Evolutionary conservation across 495 filamentous ascomycete species (phyloP), one percentile per base, ranked within the genome.

Genomic region (Daldinia grandis): DNA sequence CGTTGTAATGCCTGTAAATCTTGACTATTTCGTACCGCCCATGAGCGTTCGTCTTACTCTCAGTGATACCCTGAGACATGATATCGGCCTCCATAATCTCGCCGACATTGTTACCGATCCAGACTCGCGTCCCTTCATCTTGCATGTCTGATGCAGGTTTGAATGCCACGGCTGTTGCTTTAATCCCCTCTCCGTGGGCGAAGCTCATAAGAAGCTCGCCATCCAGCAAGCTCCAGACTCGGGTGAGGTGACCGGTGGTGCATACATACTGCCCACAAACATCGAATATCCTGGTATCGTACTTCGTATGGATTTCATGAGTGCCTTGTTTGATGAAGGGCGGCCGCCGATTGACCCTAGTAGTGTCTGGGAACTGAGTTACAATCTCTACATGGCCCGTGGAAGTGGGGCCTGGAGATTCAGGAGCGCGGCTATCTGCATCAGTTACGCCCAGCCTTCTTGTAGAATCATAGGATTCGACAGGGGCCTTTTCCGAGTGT

Each of bases 61-160:
- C 80, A 8, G 90, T 81, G 38, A 97, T 83, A 27, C 84, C 87
- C 66, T 93, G 89, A 4, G 86, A 86, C 2, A 81, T 74, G 64
- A 98, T 87, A 79, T 98, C 93, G 51, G 97, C 82, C 80, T 99
- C 95, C 49, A 95, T 86, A 17, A 99, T 80, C 65, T 98, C 96
- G 27, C 95, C 95, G 50, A 86, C 79, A 72, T 88, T 97, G 31
- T 89, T 97, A 0, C 95, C 95, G 15, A 99, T 85, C 95, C 95
- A 99, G n/a, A 99, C 67, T 14, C 89, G 86, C 50, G 85, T 82
- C 10, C 94, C 94, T 78, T 98, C 95, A 49, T 94, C 90, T 63
- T 91, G 87, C 6, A 93, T 82, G 51, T 87, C 86, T 24, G 81
- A 78, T 0, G 90, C 87, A 7, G 95, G 93, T 78, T 95, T 97